A percentile compares a stretch with the other conserved stretches of the same genome.
Evolutionary conservation across 208 protist genomes (phyloP).

Genomic region (Naegleria lovaniensis): DNA sequence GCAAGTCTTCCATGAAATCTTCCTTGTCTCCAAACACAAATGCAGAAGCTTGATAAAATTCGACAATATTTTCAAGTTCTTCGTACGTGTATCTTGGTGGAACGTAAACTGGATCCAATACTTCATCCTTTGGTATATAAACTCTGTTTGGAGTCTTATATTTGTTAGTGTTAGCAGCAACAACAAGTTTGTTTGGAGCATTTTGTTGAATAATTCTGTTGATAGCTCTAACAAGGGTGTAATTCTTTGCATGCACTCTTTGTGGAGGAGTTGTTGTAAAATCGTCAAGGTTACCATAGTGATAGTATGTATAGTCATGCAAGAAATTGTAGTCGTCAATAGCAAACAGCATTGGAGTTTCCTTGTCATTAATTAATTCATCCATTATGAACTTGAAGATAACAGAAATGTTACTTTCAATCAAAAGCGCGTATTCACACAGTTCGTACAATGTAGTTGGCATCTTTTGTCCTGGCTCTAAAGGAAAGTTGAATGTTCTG

Average conservation of each 20-base stretch:
- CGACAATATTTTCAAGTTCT: neutral
- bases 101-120: neutral
- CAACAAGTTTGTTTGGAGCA: neutral
- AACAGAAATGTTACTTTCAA: neutral
- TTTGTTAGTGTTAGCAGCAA: neutral
- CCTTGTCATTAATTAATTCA: neutral
- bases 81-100: neutral
- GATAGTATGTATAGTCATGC: neutral
- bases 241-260: neutral
- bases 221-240: neutral
- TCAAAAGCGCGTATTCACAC: neutral
- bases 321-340: constrained; percentile 28
- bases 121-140: neutral
- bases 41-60: neutral
- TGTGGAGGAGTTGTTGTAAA: neutral
- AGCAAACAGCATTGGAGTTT: neutral
- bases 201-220: neutral
- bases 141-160: neutral
- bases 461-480: neutral
- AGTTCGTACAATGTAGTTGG: neutral
- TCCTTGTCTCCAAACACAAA: neutral
- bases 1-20: neutral
- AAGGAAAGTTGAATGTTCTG: neutral
- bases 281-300: neutral
- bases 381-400: constrained; percentile 12